Evolutionary conservation across 768 basidiomycete genomes (phyloP), one percentile per base, ranked within the genome.

Genomic region (Trichaptum fuscoviolaceum): DNA sequence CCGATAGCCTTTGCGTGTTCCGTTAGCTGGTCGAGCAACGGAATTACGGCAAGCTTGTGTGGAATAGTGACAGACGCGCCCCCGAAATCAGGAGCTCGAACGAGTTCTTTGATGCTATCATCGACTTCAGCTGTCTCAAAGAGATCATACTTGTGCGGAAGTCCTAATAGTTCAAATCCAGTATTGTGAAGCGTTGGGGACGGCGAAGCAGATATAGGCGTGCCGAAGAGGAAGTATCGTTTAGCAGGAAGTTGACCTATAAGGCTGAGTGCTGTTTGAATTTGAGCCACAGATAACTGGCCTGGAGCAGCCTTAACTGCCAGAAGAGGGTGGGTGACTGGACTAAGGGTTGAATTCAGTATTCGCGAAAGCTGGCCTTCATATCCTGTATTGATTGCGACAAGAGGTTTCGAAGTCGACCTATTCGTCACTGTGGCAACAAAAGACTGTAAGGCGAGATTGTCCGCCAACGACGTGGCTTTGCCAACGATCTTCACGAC

Each of bases 1-100:
- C 97, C 97, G 67, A 99, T 95, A 3, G 85, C 80, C 70, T 87
- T 80, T 0, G 95, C 97, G 24, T 94, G 88, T 0, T 87, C 85
- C 0, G 95, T 91, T 57, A 98, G 77, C 64, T 80, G 78, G 72
- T 96, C 91, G 63, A 99, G 84, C 6, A 91, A 80, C 0, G 91
- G 86, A 62, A 99, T 93, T 69, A 99, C 82, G 67, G 93, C 91
- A 52, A 96, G 80, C 77, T 99, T 99, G 82, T 90, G 89, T 1
- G 97, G 97, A 69, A 99, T 98, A 23, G 97, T 99, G 27, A 99
- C 95, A 5, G 92, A 94, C 18, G 95, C 97, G 0, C 97, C 97
- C 8, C 97, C 96, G 74, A 99, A 99, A 60, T 88, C 85, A 1
- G 86, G 83, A 3, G 84, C 79, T 0, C 80, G 76, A 23, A 98